Percentiles rank a stretch among this genome's conserved stretches.
Conservation (phyloP, 2,329 filamentous ascomycete species). For the Trichoderma harzianum region DNA sequence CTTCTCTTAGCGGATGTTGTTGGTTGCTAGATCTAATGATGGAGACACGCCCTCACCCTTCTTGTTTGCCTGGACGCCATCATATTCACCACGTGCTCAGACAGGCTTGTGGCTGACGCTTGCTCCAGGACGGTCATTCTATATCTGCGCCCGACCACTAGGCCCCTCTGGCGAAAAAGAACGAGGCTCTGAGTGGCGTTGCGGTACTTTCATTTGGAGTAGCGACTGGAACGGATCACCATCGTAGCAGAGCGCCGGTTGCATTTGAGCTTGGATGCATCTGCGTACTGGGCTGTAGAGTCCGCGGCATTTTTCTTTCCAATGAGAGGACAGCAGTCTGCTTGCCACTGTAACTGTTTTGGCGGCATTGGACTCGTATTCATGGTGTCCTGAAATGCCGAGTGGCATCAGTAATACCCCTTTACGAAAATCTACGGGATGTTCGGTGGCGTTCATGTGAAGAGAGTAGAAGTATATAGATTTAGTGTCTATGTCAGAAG, state of each 20-base stretch:
- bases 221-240: conserved; percentile 50
- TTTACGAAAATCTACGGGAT: not conserved
- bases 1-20: not conserved
- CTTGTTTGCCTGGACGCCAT: not conserved
- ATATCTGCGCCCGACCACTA: conserved; percentile 66
- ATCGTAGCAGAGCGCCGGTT: not conserved
- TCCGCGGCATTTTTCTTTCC: not conserved
- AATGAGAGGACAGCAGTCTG: not conserved
- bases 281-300: not conserved
- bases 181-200: conserved; percentile 80
- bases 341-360: not conserved
- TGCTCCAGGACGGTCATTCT: conserved; percentile 56
- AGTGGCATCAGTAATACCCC: not conserved
- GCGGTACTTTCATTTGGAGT: conserved; percentile 75
- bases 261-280: not conserved
- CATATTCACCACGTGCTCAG: not conserved
- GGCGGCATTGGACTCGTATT: not conserved
- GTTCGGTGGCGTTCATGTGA: not conserved
- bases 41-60: not conserved
- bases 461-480: not conserved
- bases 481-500: not conserved
- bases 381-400: not conserved
- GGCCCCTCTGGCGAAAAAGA: conserved; percentile 85
- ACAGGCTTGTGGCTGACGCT: conserved; percentile 21
- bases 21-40: not conserved